A percentile compares a stretch with the other conserved stretches of the same genome.
Evolutionary conservation across 108 stramenopile genomes (phyloP).

Genomic region (Cyclostephanos invisitatus): DNA sequence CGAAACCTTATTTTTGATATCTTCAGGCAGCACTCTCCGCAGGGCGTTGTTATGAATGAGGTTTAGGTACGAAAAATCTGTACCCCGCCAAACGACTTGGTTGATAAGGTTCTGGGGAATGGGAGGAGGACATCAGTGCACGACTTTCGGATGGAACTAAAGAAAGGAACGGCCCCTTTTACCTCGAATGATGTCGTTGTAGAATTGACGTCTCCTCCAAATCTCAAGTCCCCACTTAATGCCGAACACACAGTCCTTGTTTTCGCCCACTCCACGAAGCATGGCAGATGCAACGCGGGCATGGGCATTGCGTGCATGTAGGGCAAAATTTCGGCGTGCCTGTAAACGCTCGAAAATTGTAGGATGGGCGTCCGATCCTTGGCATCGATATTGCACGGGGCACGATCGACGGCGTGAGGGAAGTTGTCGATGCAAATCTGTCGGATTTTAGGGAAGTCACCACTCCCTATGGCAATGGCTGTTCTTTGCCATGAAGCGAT

Average conservation of each 20-base stretch:
- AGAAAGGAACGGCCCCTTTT: conserved; percentile 8
- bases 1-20: not conserved
- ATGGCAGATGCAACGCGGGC: conserved; percentile 27
- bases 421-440: conserved; percentile 8
- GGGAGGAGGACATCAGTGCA: too few relatives aligned
- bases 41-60: conserved; percentile 13
- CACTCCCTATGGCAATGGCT: conserved; percentile 17
- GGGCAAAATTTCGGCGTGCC: conserved; percentile 16
- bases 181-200: not conserved
- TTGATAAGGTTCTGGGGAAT: conserved; percentile 36
- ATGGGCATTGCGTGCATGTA: conserved; percentile 42
- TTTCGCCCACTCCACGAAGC: conserved; percentile 27
- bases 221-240: not conserved
- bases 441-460: conserved; percentile 36
- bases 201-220: too few relatives aligned
- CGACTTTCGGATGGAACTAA: not conserved
- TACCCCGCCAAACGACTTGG: conserved; percentile 51
- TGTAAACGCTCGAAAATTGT: conserved; percentile 35
- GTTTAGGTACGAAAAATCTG: conserved; percentile 37
- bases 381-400: conserved; percentile 8
- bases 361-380: conserved; percentile 26
- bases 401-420: not conserved
- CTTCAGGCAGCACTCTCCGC: conserved; percentile 12
- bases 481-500: not conserved
- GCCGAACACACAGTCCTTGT: conserved; percentile 6